Base-by-base conservation (phyloP, 805 yeast species). In the Candida jianshihensis region DNA sequence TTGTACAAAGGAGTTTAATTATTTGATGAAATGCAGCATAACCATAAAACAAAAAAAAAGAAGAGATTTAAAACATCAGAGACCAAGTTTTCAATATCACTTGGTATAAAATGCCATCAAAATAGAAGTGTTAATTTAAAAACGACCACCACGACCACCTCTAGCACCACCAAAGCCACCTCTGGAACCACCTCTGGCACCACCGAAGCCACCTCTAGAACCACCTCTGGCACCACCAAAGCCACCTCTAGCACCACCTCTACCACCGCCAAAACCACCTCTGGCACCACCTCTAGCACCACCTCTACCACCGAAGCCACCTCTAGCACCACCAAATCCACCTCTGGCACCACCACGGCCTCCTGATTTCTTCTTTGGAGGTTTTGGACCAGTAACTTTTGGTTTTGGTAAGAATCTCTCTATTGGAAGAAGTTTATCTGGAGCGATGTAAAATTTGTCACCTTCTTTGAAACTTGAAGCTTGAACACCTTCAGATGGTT, bases 361-460 rank as follows among this genome's bases (percentile, higher is more conserved):
- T 16, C 72, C 67, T 52, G 76, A 68, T 63, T 79, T 70, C 69
- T 76, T 79, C 66, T 70, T 81, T 60, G 82, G 76, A 49, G 83
- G 81, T 58, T 81, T 82, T 46, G 95, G 92, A 28, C 89, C 90
- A 32, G 75, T 75, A 38, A 75, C 81, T 70, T 86, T 86, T 35
- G 99, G 95, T 68, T 90, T 87, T 47, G 99, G 99, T 63, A 92
- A 71, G 69, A 92, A 92, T 70, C 98, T 80, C 55, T 92, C 98
- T 47, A 92, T 67, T 31, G 99, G 99, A 48, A 92, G 76, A 49
- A 92, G 72, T 66, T 92, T 92, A 65, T 92, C 97, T 37, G 94
- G 86, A 40, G 89, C 95, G 64, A 92, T 92, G 70, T 66, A 92
- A 61, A 92, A 90, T 66, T 89, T 89, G 64, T 92, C 98, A 50